Evolutionary conservation across 805 yeast species (phyloP).

Genomic region (Candida krabiensis): DNA sequence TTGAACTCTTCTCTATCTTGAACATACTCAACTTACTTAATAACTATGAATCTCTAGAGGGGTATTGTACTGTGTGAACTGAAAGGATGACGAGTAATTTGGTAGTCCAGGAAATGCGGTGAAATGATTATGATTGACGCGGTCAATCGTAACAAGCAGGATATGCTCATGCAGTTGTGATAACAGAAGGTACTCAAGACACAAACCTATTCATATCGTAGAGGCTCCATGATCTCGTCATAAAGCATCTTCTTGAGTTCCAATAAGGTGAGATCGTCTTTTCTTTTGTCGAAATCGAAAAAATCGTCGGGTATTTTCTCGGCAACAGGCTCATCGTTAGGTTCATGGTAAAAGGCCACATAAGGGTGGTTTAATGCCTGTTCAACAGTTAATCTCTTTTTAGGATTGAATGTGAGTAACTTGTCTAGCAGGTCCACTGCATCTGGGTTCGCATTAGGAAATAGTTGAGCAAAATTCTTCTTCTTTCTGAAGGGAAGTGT

Average conservation of each 20-base stretch:
- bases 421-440: conserved; percentile 69
- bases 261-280: conserved; percentile 72
- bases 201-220: conserved; percentile 20
- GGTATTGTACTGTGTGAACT: too few relatives aligned
- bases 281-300: conserved; percentile 83
- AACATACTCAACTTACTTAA: too few relatives aligned
- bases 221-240: conserved; percentile 71
- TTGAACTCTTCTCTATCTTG: too few relatives aligned
- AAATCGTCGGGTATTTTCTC: conserved; percentile 82
- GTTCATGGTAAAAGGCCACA: conserved; percentile 86
- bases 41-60: too few relatives aligned
- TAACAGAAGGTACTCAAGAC: too few relatives aligned
- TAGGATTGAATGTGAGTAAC: conserved; percentile 81
- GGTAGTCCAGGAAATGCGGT: conserved; percentile 1
- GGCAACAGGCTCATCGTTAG: conserved; percentile 87
- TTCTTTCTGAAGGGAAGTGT: conserved; percentile 72
- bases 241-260: conserved; percentile 79
- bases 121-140: conserved; percentile 3
- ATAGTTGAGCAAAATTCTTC: conserved; percentile 51
- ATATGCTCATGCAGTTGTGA: neutral
- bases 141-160: conserved; percentile 1
- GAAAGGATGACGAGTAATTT: too few relatives aligned
- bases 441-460: conserved; percentile 56
- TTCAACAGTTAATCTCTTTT: conserved; percentile 76
- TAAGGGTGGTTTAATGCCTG: conserved; percentile 88